Base-by-base conservation (phyloP, 169 alveolate species). In the Babesia bovis region DNA sequence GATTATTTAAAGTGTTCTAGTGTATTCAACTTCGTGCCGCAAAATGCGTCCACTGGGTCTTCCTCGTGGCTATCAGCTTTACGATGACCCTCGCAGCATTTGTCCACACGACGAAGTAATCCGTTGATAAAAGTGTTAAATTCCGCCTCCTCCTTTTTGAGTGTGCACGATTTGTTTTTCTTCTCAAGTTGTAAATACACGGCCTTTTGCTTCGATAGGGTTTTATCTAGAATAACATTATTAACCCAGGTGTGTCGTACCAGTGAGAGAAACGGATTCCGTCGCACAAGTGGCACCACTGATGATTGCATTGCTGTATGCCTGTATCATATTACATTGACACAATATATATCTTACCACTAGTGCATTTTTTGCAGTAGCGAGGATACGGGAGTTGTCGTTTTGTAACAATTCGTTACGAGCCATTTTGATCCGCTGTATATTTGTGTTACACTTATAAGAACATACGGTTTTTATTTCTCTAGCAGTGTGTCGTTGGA, bases 61-160 rank as follows among this genome's bases (percentile, higher is more conserved):
- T 21, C 61, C 41, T 49, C 73, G 17, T 49, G 1, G 26, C 61
- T 28, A 15, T 49, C 58, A 17, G 57, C 68, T 36, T 67, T 52
- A 19, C 78, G 66, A 35, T 67, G 67, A 23, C 7, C 28, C 53
- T 75, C 63, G 47, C 71, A 65, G 61, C 59, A 51, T 40, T 38
- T 75, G 51, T 75, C 85, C 17, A 75, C 78, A 6, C 70, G 55
- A 44, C 61, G 68, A n/a, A 75, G 32, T 41, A 75, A 30, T 0
- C 61, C 79, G n/a, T 51, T 36, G 17, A 75, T 65, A 58, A 63
- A 75, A n/a, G 44, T 41, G 47, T 23, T n/a, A 35, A 75, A 75
- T 26, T 75, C 85, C n/a, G 30, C 71, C 42, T 58, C 66, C 38
- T 66, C 71, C 60, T 65, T 75, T n/a, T 65, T 52, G 53, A 67